Conservation (phyloP, 768 basidiomycete species). For the Naganishia vishniacii region DNA sequence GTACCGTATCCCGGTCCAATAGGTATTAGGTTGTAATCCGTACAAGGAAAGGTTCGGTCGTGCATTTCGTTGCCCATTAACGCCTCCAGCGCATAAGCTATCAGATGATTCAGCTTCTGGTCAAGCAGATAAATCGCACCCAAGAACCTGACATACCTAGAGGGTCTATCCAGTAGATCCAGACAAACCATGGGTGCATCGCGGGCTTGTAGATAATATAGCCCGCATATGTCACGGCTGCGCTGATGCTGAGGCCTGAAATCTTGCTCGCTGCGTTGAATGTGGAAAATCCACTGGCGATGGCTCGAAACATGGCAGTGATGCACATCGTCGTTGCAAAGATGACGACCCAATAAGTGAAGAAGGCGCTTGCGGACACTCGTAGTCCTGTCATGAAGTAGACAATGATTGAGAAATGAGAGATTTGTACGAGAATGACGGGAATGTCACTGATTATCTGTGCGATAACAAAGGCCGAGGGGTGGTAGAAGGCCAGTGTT, state of each 20-base stretch:
- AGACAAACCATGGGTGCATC: slow-evolving; percentile 32
- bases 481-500: slow-evolving; percentile 39
- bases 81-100: slow-evolving; percentile 44
- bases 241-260: slow-evolving; percentile 39
- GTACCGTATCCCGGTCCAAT: background rate
- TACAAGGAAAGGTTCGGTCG: slow-evolving; percentile 6
- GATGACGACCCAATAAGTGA: slow-evolving; percentile 33
- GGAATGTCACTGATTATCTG: slow-evolving; percentile 51
- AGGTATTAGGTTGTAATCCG: background rate
- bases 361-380: slow-evolving; percentile 32
- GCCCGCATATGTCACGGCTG: slow-evolving; percentile 40
- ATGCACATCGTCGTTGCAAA: slow-evolving; percentile 32
- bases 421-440: slow-evolving; percentile 42
- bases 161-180: slow-evolving; percentile 8
- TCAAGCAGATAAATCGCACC: background rate
- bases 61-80: slow-evolving; percentile 28
- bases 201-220: slow-evolving; percentile 40
- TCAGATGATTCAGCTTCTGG: slow-evolving; percentile 40
- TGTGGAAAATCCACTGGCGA: slow-evolving; percentile 38
- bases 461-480: slow-evolving; percentile 51
- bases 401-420: slow-evolving; percentile 41
- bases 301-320: slow-evolving; percentile 38
- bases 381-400: slow-evolving; percentile 42
- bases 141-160: background rate
- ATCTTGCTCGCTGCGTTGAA: slow-evolving; percentile 43